Conservation (phyloP, 1,139 yeast genomes). For the Komagataea norvegica region DNA sequence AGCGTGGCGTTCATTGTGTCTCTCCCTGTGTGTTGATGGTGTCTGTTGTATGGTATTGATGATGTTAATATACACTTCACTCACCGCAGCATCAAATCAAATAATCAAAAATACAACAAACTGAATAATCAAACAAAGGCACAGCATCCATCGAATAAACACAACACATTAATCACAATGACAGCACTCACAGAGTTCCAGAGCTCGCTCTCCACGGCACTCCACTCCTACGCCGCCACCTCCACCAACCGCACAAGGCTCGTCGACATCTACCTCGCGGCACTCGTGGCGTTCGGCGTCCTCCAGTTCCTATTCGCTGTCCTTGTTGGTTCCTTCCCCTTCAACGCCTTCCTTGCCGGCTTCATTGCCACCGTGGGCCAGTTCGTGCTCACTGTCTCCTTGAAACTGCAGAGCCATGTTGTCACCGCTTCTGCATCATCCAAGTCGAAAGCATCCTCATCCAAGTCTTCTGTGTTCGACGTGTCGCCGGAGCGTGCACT, state of each 20-base stretch:
- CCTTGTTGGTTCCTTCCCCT: slow-evolving; percentile 85
- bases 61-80: no score
- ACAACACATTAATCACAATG: slow-evolving; percentile 12
- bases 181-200: slow-evolving; percentile 28
- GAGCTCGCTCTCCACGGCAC: slow-evolving; percentile 36
- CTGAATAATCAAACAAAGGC: slow-evolving; percentile 6
- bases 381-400: slow-evolving; percentile 77
- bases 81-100: no score
- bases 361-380: slow-evolving; percentile 92
- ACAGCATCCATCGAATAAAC: slow-evolving; percentile 8
- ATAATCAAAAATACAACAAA: slow-evolving; percentile 19
- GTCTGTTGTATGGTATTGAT: no score
- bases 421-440: slow-evolving; percentile 27
- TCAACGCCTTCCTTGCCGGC: slow-evolving; percentile 94
- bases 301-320: slow-evolving; percentile 75
- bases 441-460: no score
- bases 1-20: no score
- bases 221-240: slow-evolving; percentile 1
- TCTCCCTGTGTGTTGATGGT: no score
- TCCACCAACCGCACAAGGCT: slow-evolving; percentile 5
- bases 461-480: slow-evolving; percentile 37
- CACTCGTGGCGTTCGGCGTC: slow-evolving; percentile 68
- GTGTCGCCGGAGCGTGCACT: slow-evolving; percentile 78
- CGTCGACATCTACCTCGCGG: slow-evolving; percentile 50
- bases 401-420: slow-evolving; percentile 64